phyloP scores from a whole-genome alignment of 768 basidiomycete species.

The Crepidotus variabilis region DNA sequence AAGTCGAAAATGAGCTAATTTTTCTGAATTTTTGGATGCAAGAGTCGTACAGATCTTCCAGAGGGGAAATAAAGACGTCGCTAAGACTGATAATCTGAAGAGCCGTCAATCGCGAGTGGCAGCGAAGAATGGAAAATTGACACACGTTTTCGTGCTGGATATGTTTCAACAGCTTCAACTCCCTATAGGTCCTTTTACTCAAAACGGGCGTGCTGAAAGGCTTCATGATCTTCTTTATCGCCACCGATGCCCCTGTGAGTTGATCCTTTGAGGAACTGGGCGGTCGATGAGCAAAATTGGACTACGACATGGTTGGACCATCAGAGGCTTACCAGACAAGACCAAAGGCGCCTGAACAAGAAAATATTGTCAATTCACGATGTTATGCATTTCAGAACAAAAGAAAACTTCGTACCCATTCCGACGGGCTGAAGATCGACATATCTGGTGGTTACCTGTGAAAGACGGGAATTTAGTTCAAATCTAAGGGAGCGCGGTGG shows the following conservation, averaged over 20 bases:
- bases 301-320: not conserved
- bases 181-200: slow-evolving; percentile 94
- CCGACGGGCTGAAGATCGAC: slow-evolving; percentile 98
- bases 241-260: slow-evolving; percentile 88
- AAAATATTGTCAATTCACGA: slow-evolving; percentile 1
- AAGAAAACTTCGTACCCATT: slow-evolving; percentile 69
- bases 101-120: not conserved
- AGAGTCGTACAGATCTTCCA: slow-evolving; percentile 85
- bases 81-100: slow-evolving; percentile 93
- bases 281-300: slow-evolving; percentile 4
- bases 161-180: slow-evolving; percentile 97
- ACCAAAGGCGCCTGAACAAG: slow-evolving; percentile 80
- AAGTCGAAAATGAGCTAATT: slow-evolving; percentile 3
- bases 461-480: slow-evolving; percentile 13
- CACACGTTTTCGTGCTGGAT: slow-evolving; percentile 96
- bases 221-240: slow-evolving; percentile 99
- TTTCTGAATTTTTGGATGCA: not conserved
- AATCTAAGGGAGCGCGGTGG: slow-evolving; percentile 13
- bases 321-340: slow-evolving; percentile 79
- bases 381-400: not conserved
- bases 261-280: slow-evolving; percentile 91
- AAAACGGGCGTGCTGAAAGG: slow-evolving; percentile 99
- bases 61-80: slow-evolving; percentile 99
- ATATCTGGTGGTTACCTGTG: slow-evolving; percentile 95
- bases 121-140: not conserved